Conservation (phyloP, 2,329 filamentous ascomycete species). For the Dothiorella sarmentorum region DNA sequence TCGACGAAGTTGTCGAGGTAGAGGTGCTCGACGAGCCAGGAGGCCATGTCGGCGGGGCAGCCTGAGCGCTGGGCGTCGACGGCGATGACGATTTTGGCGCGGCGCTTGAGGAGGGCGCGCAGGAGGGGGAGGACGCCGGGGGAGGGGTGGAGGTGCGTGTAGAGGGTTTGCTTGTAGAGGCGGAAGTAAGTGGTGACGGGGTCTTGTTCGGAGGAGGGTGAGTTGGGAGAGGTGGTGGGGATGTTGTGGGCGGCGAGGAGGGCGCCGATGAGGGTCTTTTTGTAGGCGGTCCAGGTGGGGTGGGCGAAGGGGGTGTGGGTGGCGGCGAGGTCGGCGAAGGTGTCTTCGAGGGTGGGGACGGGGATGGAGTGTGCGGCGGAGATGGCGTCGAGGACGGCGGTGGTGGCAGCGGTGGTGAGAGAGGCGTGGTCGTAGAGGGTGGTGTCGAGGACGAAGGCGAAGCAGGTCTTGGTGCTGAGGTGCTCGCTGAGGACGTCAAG, state of each 20-base stretch:
- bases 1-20: slow-evolving; percentile 17
- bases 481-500: slow-evolving; percentile 10
- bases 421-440: slow-evolving; percentile 9
- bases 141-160: slow-evolving; percentile 10
- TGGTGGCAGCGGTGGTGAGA: not conserved
- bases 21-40: slow-evolving; percentile 17
- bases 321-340: not conserved
- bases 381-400: slow-evolving; percentile 8
- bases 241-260: not conserved
- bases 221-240: not conserved
- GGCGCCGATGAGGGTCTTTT: not conserved
- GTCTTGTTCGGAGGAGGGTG: too few relatives aligned
- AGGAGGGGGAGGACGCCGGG: slow-evolving; percentile 9
- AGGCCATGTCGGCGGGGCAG: not conserved
- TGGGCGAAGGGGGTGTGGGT: not conserved
- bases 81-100: not conserved
- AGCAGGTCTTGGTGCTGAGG: slow-evolving; percentile 11
- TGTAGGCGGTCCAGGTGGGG: not conserved
- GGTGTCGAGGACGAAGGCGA: slow-evolving; percentile 15
- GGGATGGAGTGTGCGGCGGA: not conserved
- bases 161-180: slow-evolving; percentile 17
- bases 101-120: not conserved
- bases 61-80: not conserved
- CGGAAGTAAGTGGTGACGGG: slow-evolving; percentile 14
- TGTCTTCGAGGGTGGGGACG: not conserved